Conservation (phyloP, 139 green algal species). For the Chlorella sp. region DNA sequence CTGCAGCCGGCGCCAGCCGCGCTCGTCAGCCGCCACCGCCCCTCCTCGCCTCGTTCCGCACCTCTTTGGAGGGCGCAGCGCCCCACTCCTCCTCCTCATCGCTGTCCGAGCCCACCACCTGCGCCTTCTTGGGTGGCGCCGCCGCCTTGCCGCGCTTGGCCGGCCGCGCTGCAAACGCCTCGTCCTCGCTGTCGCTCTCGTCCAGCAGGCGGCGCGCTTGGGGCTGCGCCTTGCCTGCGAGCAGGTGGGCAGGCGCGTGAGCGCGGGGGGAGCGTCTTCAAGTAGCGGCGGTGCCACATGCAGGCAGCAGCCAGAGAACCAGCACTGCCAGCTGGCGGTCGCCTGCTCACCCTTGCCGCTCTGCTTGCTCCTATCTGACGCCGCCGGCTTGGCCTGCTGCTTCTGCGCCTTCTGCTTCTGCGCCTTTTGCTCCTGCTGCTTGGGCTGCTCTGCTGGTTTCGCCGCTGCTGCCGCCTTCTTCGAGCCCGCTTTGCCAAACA, state of each 20-base stretch:
- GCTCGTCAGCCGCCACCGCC: no score
- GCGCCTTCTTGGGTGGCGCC: no score
- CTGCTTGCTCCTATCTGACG: background rate
- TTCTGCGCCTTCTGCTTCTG: slow-evolving; percentile 1
- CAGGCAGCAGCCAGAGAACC: background rate
- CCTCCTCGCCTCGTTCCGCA: no score
- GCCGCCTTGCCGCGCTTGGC: slow-evolving; percentile 12
- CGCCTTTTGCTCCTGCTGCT: background rate
- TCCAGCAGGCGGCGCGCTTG: slow-evolving; percentile 18
- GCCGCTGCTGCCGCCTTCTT: no score
- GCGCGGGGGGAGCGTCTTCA: background rate
- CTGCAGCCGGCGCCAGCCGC: no score
- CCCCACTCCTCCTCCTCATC: no score
- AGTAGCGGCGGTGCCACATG: background rate
- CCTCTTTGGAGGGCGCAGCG: no score
- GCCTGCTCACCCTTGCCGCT: slow-evolving; percentile 1
- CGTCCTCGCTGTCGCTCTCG: slow-evolving; percentile 25
- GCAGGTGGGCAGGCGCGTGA: background rate
- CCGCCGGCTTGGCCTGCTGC: slow-evolving; percentile 10
- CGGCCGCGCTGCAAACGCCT: background rate
- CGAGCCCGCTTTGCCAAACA: no score
- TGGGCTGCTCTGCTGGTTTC: no score
- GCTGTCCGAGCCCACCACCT: no score
- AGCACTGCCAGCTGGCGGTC: background rate
- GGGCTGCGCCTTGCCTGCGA: background rate